Evolutionary conservation across 208 protist species (phyloP).

Genomic region (Acanthamoeba healyi): DNA sequence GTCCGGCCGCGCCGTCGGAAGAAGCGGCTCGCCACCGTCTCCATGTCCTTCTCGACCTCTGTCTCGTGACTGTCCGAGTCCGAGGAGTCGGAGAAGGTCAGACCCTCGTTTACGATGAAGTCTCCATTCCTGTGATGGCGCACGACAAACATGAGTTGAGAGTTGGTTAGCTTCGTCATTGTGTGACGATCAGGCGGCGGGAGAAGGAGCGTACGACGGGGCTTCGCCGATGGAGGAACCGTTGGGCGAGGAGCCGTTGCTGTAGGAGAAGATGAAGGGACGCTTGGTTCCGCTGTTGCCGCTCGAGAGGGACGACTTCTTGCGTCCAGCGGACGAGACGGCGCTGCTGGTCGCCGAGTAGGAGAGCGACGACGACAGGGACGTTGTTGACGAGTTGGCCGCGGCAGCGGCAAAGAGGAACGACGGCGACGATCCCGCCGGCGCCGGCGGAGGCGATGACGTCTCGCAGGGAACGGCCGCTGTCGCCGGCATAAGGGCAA

Average conservation of each 20-base stretch:
- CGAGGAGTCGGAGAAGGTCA: background rate
- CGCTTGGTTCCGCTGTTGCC: constrained; percentile 31
- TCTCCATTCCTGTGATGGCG: background rate
- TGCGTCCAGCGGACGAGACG: background rate
- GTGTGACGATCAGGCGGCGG: no score
- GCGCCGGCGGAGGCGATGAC: background rate
- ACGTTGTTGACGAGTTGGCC: background rate
- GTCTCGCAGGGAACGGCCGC: background rate
- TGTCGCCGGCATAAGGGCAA: background rate
- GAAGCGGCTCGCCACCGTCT: constrained; percentile 24
- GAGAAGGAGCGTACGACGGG: background rate
- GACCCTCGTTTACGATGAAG: background rate
- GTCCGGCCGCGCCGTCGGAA: constrained; percentile 28
- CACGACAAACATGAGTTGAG: background rate
- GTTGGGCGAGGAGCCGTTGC: background rate
- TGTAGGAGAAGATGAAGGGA: constrained; percentile 43
- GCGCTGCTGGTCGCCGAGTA: background rate
- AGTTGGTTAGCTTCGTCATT: no score
- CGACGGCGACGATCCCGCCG: background rate
- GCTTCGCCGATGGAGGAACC: background rate
- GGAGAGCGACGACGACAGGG: background rate
- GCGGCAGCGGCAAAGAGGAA: background rate
- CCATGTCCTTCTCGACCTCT: constrained; percentile 51
- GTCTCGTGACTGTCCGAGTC: constrained; percentile 23
- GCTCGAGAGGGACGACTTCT: constrained; percentile 44